Percentiles rank a stretch among this genome's conserved stretches.
These are phyloP conservation scores for Scheffersomyces lignicola DNA, from an alignment of 1,139 yeast genomes.

Conservation along the genomic window DNA sequence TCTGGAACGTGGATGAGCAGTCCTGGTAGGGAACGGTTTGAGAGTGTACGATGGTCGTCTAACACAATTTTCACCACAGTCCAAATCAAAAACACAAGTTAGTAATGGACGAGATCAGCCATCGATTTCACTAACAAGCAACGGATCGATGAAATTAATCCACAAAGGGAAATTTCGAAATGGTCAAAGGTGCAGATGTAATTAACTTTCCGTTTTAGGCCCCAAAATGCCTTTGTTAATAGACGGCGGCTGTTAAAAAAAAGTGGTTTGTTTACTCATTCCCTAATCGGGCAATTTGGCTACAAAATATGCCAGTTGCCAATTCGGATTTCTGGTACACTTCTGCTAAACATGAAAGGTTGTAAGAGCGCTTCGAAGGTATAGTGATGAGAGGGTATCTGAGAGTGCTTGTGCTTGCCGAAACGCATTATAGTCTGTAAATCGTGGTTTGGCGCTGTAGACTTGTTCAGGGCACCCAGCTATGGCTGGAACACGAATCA, in stretches of 20 bases:
- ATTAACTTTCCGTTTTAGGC: conserved; percentile 1
- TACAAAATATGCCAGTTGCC: conserved; percentile 1
- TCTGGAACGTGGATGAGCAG: conserved; percentile 1
- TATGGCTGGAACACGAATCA: too few species aligned
- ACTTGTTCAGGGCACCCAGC: too few species aligned
- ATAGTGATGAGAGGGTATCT: too few species aligned
- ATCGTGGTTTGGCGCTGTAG: too few species aligned
- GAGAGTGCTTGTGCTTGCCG: too few species aligned
- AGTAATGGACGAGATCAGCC: too few species aligned
- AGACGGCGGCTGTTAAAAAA: conserved; percentile 3
- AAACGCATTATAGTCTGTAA: too few species aligned
- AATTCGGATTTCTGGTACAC: neutral
- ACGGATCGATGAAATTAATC: too few species aligned
- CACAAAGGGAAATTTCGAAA: conserved; percentile 3
- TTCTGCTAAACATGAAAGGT: neutral
- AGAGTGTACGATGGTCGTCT: conserved; percentile 3
- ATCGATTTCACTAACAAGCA: too few species aligned
- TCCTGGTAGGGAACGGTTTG: neutral
- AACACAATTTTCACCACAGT: too few species aligned
- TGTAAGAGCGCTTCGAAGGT: too few species aligned
- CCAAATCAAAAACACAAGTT: too few species aligned
- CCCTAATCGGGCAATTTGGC: conserved; percentile 7
- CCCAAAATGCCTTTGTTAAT: neutral
- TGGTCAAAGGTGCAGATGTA: neutral
- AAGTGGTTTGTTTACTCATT: neutral